These are phyloP conservation scores for Syncephalastrum racemosum DNA, from an alignment of 371 early-diverging fungal species.

Conservation along the genomic window DNA sequence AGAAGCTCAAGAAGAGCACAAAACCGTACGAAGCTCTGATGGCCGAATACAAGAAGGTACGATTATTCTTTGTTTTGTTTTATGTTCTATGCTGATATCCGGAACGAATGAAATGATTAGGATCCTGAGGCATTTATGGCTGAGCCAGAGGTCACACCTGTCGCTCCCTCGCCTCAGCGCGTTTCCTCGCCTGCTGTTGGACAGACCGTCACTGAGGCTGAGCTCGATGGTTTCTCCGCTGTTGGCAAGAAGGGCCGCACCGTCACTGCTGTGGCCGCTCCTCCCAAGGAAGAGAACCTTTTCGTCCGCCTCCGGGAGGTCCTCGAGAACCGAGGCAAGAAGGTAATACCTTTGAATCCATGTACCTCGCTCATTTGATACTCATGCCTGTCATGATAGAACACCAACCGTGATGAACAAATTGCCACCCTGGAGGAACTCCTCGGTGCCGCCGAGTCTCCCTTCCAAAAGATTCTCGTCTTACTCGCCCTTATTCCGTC, in stretches of 20 bases:
- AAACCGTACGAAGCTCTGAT: conserved; percentile 76
- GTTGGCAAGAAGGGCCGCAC: conserved; percentile 85
- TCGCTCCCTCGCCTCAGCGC: conserved; percentile 1
- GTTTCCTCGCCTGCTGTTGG: conserved; percentile 12
- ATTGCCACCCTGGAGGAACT: conserved; percentile 70
- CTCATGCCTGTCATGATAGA: conserved; percentile 42
- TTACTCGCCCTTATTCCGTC: conserved; percentile 87
- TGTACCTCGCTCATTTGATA: no score
- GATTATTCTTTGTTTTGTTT: conserved; percentile 1
- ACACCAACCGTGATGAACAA: conserved; percentile 85
- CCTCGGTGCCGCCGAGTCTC: conserved; percentile 63
- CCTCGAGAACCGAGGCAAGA: conserved; percentile 88
- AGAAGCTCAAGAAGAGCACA: conserved; percentile 87
- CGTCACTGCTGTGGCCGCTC: conserved; percentile 28
- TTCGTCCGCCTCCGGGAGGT: conserved; percentile 82
- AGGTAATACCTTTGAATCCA: no score
- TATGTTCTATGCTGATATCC: no score
- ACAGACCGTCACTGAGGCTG: conserved; percentile 28
- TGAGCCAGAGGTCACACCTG: conserved; percentile 36
- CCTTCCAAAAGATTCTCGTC: conserved; percentile 85
- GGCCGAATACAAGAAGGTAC: conserved; percentile 68
- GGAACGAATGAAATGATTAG: conserved; percentile 18
- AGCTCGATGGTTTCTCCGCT: conserved; percentile 77
- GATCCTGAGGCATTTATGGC: conserved; percentile 56
- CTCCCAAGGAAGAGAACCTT: conserved; percentile 70